Conservation (phyloP, 805 yeast genomes). For the Nakazawaea wyomingensis region DNA sequence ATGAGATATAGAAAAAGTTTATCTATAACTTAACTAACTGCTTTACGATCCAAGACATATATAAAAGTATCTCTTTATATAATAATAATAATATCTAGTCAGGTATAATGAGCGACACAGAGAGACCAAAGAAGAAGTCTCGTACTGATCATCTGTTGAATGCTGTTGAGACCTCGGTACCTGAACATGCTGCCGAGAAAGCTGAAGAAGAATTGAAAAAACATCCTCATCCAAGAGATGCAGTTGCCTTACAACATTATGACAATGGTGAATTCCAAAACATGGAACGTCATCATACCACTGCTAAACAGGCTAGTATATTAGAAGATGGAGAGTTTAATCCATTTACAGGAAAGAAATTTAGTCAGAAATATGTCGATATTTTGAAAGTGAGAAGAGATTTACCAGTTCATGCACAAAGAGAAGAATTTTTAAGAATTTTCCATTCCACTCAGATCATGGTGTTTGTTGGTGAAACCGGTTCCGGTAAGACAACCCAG, state of each 20-base stretch:
- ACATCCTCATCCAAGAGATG: constrained; percentile 41
- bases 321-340: constrained; percentile 58
- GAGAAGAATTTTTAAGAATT: constrained; percentile 79
- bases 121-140: constrained; percentile 45
- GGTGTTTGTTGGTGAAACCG: constrained; percentile 99
- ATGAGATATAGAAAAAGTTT: too few species aligned
- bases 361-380: constrained; percentile 64
- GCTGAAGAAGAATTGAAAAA: constrained; percentile 49
- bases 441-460: constrained; percentile 87
- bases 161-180: constrained; percentile 44
- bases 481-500: constrained; percentile 98
- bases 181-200: constrained; percentile 62
- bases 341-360: constrained; percentile 72
- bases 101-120: constrained; percentile 22
- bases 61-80: too few species aligned
- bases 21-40: too few species aligned
- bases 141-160: constrained; percentile 24
- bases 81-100: too few species aligned
- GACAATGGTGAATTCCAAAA: constrained; percentile 62
- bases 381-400: constrained; percentile 77
- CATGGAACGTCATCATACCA: constrained; percentile 56
- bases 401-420: constrained; percentile 90
- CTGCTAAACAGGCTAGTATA: constrained; percentile 53
- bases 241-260: constrained; percentile 42
- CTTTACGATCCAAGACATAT: too few species aligned